Evolutionary conservation across 2,329 filamentous ascomycete genomes (phyloP).

Genomic region (Amauroascus niger): DNA sequence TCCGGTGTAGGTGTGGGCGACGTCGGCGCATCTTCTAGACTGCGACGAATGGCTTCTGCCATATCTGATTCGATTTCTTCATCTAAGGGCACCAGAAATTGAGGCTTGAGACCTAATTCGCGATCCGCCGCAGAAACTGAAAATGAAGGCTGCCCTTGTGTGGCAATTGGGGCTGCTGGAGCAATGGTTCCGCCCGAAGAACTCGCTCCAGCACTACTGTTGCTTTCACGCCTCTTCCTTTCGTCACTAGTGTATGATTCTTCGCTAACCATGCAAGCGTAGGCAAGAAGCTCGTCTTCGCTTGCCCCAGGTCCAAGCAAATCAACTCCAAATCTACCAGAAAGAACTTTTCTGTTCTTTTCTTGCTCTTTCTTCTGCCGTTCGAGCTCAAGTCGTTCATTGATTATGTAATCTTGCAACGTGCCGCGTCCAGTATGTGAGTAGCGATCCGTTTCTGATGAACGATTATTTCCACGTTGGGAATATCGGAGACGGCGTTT

Average conservation of each 20-base stretch:
- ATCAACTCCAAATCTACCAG: slow-evolving; percentile 74
- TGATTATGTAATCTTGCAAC: slow-evolving; percentile 70
- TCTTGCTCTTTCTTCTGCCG: slow-evolving; percentile 58
- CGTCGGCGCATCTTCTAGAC: slow-evolving; percentile 29
- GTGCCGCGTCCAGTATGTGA: slow-evolving; percentile 56
- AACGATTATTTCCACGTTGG: slow-evolving; percentile 52
- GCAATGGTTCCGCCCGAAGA: slow-evolving; percentile 31
- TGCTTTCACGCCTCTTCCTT: slow-evolving; percentile 37
- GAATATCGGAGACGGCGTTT: slow-evolving; percentile 70
- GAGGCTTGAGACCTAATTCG: neutral
- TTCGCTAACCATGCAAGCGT: slow-evolving; percentile 53
- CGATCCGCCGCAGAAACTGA: neutral
- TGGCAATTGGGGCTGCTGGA: slow-evolving; percentile 24
- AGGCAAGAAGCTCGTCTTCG: slow-evolving; percentile 55
- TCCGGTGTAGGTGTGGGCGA: slow-evolving; percentile 28
- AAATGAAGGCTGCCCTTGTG: neutral
- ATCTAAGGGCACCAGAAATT: slow-evolving; percentile 28
- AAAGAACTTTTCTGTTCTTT: slow-evolving; percentile 61
- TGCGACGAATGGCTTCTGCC: slow-evolving; percentile 53
- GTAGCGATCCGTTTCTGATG: slow-evolving; percentile 46
- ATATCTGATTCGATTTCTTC: slow-evolving; percentile 49
- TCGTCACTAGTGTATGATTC: slow-evolving; percentile 46
- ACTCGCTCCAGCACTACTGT: slow-evolving; percentile 33
- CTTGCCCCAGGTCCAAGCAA: slow-evolving; percentile 49
- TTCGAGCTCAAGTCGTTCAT: slow-evolving; percentile 73